Evolutionary conservation across 768 basidiomycete genomes (phyloP).

Genomic region (Lepiota venenata): DNA sequence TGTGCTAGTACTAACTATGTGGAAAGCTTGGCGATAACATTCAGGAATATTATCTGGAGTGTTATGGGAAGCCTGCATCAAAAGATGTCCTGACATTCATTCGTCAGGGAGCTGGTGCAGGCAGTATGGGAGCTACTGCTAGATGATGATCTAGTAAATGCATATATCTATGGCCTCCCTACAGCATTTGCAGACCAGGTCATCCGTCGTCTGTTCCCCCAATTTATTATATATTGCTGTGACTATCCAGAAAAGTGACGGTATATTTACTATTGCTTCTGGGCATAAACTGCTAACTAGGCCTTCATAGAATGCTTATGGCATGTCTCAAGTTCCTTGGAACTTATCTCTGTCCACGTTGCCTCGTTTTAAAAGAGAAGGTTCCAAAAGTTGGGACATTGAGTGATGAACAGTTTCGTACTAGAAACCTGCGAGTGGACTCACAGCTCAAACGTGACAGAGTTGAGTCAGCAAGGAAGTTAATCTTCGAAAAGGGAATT

Average conservation of each 20-base stretch:
- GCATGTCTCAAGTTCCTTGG: slow-evolving; percentile 18
- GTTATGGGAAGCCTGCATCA: neutral
- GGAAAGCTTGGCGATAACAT: slow-evolving; percentile 10
- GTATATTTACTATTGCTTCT: too few species aligned
- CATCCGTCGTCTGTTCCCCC: slow-evolving; percentile 26
- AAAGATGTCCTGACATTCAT: slow-evolving; percentile 1
- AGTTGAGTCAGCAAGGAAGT: neutral
- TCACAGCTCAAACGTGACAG: neutral
- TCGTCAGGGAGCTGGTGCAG: slow-evolving; percentile 23
- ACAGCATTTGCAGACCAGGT: slow-evolving; percentile 27
- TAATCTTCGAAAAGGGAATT: too few species aligned
- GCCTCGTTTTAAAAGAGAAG: slow-evolving; percentile 12
- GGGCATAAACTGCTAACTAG: neutral
- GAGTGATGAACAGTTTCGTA: neutral
- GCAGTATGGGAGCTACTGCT: slow-evolving; percentile 23
- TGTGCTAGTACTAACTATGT: too few species aligned
- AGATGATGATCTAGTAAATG: slow-evolving; percentile 29
- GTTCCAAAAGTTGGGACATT: slow-evolving; percentile 11
- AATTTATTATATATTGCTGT: slow-evolving; percentile 31
- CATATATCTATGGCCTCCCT: slow-evolving; percentile 29
- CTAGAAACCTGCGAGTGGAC: neutral
- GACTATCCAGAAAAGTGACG: slow-evolving; percentile 44
- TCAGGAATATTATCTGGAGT: slow-evolving; percentile 9
- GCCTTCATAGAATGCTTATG: slow-evolving; percentile 22
- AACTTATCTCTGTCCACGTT: slow-evolving; percentile 18